Base-by-base conservation (phyloP, 106 monocot genomes). In the Vanilla planifolia region DNA sequence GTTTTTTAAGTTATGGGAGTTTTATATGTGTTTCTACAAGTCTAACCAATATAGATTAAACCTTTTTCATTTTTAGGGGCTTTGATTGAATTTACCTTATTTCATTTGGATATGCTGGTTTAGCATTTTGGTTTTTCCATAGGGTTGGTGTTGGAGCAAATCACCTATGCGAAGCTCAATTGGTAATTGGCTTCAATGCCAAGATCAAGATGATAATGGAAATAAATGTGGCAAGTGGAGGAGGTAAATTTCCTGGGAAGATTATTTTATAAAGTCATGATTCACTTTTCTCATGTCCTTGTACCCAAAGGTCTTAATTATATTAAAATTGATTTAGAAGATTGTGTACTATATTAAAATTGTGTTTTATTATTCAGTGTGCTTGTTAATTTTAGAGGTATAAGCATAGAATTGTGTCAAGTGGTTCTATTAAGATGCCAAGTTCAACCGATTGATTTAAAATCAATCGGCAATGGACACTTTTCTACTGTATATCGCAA, bases 221-320 rank as follows among this genome's bases (percentile, higher is more conserved):
- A 57, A 57, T 8, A 57, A 34, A 57, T 57, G 57, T 29, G 57
- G 57, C 34, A 57, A 57, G 57, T 57, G 57, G 57, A 33, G 57
- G 20, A 57, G 57, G 57, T 57, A 57, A 57, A 8, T 3, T 36
- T 36, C n/a, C 15, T 6, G 5, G 10, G 5, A 37, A 37, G 37
- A 35, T 57, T 33, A 20, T 34, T 14, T 57, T 53, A 30, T 57
- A 51, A 28, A 57, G 19, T 57, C 35, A 27, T 13, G 6, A 4
- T 35, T 57, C 7, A 34, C 8, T 35, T 20, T 57, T 57, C 8
- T 20, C 21, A n/a, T 57, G 22, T 51, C 22, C 35, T 57, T 14
- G 28, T 57, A 16, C 21, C n/a, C 35, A 9, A 34, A 3, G 0
- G 35, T 19, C 35, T 35, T 57, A 35, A 57, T 7, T 36, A n/a